Evolutionary conservation across 441 rosid genomes (phyloP).

Genomic region (Cnidoscolus chayamansa): DNA sequence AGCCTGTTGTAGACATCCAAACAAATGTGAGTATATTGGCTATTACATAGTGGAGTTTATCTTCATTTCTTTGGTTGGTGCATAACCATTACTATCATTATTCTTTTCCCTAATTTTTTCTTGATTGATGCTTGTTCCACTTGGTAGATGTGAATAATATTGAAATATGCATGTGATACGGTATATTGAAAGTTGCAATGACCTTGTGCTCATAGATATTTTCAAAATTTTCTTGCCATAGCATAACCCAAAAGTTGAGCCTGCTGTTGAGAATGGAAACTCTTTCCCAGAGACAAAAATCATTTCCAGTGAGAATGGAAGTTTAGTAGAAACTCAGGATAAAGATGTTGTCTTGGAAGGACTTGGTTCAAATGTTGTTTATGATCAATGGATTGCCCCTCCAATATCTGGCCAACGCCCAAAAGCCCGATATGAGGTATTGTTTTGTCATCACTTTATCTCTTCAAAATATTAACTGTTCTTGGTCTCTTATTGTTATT

Average conservation of each 20-base stretch:
- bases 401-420: constrained; percentile 79
- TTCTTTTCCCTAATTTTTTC: not conserved
- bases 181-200: not conserved
- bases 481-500: constrained; percentile 14
- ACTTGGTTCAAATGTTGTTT: constrained; percentile 62
- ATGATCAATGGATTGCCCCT: constrained; percentile 88
- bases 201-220: constrained; percentile 4
- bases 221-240: constrained; percentile 30
- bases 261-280: constrained; percentile 63
- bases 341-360: constrained; percentile 86
- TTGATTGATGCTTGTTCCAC: not conserved
- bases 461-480: constrained; percentile 16
- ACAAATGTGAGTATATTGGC: constrained; percentile 57
- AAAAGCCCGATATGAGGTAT: constrained; percentile 92
- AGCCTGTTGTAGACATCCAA: constrained; percentile 66
- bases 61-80: not conserved
- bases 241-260: constrained; percentile 58
- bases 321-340: constrained; percentile 62
- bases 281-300: constrained; percentile 66
- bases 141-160: not conserved
- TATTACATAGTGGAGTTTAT: not conserved
- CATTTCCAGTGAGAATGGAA: constrained; percentile 62
- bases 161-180: not conserved
- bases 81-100: not conserved
- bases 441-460: constrained; percentile 1